Base-by-base conservation (phyloP, 805 yeast species). In the Candida ponderosae region DNA sequence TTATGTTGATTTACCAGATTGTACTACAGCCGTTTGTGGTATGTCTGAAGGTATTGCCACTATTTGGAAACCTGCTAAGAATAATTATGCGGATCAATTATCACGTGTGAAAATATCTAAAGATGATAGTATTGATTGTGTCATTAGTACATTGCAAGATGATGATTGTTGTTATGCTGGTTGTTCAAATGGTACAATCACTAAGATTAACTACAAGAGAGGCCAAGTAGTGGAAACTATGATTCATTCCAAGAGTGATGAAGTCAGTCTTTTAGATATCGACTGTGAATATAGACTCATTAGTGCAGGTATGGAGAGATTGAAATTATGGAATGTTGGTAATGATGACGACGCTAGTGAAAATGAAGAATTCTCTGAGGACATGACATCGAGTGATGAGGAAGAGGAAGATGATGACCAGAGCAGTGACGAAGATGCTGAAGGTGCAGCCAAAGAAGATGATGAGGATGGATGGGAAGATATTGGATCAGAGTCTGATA, bases 1-100 rank as follows among this genome's bases (percentile, higher is more conserved):
- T 29, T 76, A 79, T 62, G 72, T 79, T 2, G 84, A 81, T 43
- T 72, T 72, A 2, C 70, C 76, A 13, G 72, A 70, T 34, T 84
- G 79, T 37, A 79, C 76, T 16, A 70, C 76, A 1, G 71, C 79
- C 4, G 73, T 81, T 4, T 88, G 89, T 47, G 90, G 96, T 32
- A 88, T 87, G 81, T 87, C 95, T 14, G 93, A 82, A 52, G 97
- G 97, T 4, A 74, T 86, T 13, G 68, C 87, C 6, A 87, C 97
- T 0, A 65, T 83, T 13, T 90, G 98, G 98, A 77, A 75, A 47
- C 78, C 81, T 20, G 67, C 74, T 23, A 73, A 74, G 52, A 86
- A 85, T 52, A 72, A 72, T 31, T 70, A 78, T 42, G 68, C 64
- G 40, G 97, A 90, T 57, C 97, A 90, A 60, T 66, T 87, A 34